Conservation (phyloP, 495 filamentous ascomycete species). For the Hypoxylon fuscum region DNA sequence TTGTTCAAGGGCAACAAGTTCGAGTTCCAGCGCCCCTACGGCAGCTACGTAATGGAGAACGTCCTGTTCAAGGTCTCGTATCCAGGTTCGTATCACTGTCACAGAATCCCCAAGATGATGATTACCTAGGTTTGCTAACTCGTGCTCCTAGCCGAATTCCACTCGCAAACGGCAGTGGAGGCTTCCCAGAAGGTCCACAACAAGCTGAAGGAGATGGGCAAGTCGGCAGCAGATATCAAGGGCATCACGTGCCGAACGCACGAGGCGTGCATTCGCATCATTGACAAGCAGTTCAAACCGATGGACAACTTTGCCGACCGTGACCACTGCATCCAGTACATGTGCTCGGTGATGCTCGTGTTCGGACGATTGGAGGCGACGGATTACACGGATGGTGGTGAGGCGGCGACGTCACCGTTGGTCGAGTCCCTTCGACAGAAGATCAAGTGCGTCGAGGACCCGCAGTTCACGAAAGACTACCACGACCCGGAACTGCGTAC, state of each 20-base stretch:
- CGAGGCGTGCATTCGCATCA: conserved; percentile 97
- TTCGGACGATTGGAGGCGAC: conserved; percentile 89
- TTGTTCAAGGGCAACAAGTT: conserved; percentile 96
- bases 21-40: conserved; percentile 93
- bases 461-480: conserved; percentile 92
- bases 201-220: conserved; percentile 83
- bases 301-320: conserved; percentile 99
- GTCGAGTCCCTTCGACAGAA: conserved; percentile 89
- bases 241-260: conserved; percentile 92
- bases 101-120: neutral
- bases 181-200: conserved; percentile 86
- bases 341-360: conserved; percentile 94
- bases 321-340: conserved; percentile 99
- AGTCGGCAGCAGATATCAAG: conserved; percentile 94
- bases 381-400: conserved; percentile 91
- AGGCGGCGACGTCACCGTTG: conserved; percentile 88
- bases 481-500: conserved; percentile 91
- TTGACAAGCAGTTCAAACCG: conserved; percentile 99
- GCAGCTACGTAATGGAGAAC: conserved; percentile 99
- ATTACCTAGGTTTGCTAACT: conserved; percentile 4
- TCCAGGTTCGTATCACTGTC: conserved; percentile 69
- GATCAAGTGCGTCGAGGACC: conserved; percentile 95
- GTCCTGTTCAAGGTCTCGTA: conserved; percentile 99
- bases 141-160: conserved; percentile 81
- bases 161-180: conserved; percentile 98